Conservation (phyloP, 331 rosid genomes). For the Quercus phellos region DNA sequence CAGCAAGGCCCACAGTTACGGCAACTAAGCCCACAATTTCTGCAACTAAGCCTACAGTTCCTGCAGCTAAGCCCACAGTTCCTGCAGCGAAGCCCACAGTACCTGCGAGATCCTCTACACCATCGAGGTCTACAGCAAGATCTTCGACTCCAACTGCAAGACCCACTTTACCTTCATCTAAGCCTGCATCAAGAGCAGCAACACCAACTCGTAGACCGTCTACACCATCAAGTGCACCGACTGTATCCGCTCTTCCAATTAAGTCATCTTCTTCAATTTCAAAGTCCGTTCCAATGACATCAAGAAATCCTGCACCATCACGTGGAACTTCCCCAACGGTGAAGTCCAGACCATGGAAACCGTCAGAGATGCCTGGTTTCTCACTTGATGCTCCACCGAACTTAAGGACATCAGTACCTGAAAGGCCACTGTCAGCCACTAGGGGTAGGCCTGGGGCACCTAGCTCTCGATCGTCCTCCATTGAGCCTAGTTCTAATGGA, state of each 20-base stretch:
- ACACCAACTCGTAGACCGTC: constrained; percentile 82
- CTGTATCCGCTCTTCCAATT: constrained; percentile 44
- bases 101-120: constrained; percentile 74
- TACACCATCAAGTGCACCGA: constrained; percentile 60
- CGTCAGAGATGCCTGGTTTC: constrained; percentile 93
- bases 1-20: constrained; percentile 43
- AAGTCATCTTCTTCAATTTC: constrained; percentile 57
- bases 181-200: constrained; percentile 67
- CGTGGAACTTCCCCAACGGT: constrained; percentile 86
- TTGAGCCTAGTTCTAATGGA: constrained; percentile 69
- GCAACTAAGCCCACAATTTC: constrained; percentile 34
- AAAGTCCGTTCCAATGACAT: constrained; percentile 36
- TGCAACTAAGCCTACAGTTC: constrained; percentile 30
- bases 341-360: constrained; percentile 82
- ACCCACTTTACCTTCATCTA: constrained; percentile 68
- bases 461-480: constrained; percentile 72
- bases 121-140: constrained; percentile 63
- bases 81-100: constrained; percentile 40
- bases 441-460: constrained; percentile 99
- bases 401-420: constrained; percentile 83
- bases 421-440: constrained; percentile 73
- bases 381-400: constrained; percentile 94
- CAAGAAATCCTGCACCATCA: constrained; percentile 55
- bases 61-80: constrained; percentile 32
- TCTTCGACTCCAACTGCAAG: constrained; percentile 83